Evolutionary conservation across 257 asterid genomes (phyloP).

Genomic region (Striga asiatica): DNA sequence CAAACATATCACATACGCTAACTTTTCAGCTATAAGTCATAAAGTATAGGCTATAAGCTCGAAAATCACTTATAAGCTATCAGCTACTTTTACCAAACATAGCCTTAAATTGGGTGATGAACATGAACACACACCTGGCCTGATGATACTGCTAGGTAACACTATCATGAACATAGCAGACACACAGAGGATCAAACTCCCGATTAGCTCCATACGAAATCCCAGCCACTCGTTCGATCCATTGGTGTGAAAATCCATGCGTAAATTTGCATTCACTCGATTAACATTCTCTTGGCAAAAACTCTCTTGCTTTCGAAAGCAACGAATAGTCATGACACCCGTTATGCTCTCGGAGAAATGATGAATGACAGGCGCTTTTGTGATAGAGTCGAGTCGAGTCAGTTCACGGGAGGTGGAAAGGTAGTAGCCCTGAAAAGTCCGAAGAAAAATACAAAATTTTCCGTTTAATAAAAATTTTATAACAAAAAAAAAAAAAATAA

Average conservation of each 20-base stretch:
- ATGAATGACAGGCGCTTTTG: constrained; percentile 93
- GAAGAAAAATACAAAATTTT: not conserved
- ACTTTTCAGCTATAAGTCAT: too few relatives aligned
- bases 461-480: not conserved
- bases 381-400: constrained; percentile 86
- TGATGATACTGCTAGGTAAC: constrained; percentile 83
- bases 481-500: not conserved
- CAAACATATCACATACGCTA: too few relatives aligned
- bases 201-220: constrained; percentile 73
- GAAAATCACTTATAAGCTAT: too few relatives aligned
- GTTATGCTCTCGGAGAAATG: constrained; percentile 95
- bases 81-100: too few relatives aligned
- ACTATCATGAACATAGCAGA: constrained; percentile 77
- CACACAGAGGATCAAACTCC: constrained; percentile 70
- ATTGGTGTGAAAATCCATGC: constrained; percentile 90
- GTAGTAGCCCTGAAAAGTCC: constrained; percentile 77
- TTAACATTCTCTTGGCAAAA: constrained; percentile 60
- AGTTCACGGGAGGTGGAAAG: constrained; percentile 85
- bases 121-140: constrained; percentile 46
- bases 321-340: constrained; percentile 85
- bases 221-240: constrained; percentile 98
- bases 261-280: constrained; percentile 62
- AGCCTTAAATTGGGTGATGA: too few relatives aligned
- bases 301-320: constrained; percentile 66
- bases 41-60: too few relatives aligned